Evolutionary conservation across 2,329 filamentous ascomycete species (phyloP).

Genomic region (Neonectria coccinea): DNA sequence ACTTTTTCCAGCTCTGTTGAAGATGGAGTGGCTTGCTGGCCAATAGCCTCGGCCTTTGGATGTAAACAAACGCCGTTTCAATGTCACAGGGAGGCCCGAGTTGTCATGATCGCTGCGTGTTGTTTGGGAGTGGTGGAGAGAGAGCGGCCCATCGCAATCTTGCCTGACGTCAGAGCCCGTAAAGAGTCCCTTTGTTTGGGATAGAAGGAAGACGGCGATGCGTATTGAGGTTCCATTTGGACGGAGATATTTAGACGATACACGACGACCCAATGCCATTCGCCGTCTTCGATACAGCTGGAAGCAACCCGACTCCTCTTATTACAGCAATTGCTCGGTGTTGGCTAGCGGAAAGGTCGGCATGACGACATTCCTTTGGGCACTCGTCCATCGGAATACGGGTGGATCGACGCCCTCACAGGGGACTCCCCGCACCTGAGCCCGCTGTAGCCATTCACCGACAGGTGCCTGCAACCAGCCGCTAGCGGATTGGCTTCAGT

Average conservation of each 20-base stretch:
- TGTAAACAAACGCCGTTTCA: not conserved
- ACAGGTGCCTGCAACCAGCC: conserved; percentile 24
- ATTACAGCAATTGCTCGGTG: not conserved
- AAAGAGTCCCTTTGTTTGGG: conserved; percentile 16
- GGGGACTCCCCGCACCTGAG: conserved; percentile 37
- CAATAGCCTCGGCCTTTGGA: not conserved
- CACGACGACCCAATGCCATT: not conserved
- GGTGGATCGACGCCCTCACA: conserved; percentile 30
- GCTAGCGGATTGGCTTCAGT: conserved; percentile 28
- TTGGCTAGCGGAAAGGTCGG: not conserved
- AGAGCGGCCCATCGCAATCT: conserved; percentile 36
- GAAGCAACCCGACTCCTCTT: not conserved
- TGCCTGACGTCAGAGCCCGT: conserved; percentile 31
- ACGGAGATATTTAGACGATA: not conserved
- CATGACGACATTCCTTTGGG: conserved; percentile 11
- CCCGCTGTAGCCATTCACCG: conserved; percentile 28
- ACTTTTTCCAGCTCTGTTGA: not conserved
- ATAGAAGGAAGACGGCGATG: not conserved
- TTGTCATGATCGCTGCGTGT: conserved; percentile 18
- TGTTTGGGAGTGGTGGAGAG: conserved; percentile 31
- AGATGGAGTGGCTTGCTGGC: not conserved
- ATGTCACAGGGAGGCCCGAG: conserved; percentile 26
- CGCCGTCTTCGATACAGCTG: not conserved
- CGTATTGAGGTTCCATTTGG: not conserved
- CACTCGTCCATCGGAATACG: conserved; percentile 22